Evolutionary conservation across 2,329 filamentous ascomycete genomes (phyloP), one percentile per base, ranked within the genome.

Genomic region (Graphiopsis chlorocephala): DNA sequence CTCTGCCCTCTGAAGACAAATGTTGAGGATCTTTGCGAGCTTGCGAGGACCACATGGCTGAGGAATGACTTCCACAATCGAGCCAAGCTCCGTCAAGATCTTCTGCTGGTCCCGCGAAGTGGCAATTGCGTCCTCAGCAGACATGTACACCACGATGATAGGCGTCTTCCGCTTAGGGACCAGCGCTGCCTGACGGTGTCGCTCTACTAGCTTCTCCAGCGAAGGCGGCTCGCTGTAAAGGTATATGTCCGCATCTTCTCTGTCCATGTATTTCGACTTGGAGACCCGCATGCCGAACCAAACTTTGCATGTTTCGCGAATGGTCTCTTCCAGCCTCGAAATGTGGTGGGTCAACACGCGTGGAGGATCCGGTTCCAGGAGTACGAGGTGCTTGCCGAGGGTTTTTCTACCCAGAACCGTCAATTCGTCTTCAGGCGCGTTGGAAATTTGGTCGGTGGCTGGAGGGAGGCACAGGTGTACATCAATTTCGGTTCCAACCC

Each of bases 41-140:
- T 79, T 80, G 60, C 75, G 72, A 6, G 78, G 78, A 6, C 78
- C 78, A 53, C 77, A 77, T 8, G 71, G 71, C 52, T 79, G 75
- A 7, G 73, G 73, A 2, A 79, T 68, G 31, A 77, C 74, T 53
- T 79, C 77, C 6, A 76, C 68, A 10, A 72, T 66, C 14, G 62
- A 64, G 6, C 70, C 68, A 5, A 71, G 64, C 20, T 69, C 63
- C 17, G 33, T 48, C 20, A 73, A 53, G 1, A 58, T 64, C 23
- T 47, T 66, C 29, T 68, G 65, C 11, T 70, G 67, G 29, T 69
- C 62, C 17, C 66, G 58, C 23, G 64, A 70, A 50, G 69, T 74
- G 20, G 58, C 52, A 7, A 72, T 68, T 2, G 72, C 72, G 25
- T 73, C 69, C 38, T 75, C 73, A 3, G 75, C 73, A 52, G 75